A percentile compares a stretch with the other conserved stretches of the same genome.
Evolutionary conservation across 345 rosid species (phyloP).

Genomic region (Camelina sativa): DNA sequence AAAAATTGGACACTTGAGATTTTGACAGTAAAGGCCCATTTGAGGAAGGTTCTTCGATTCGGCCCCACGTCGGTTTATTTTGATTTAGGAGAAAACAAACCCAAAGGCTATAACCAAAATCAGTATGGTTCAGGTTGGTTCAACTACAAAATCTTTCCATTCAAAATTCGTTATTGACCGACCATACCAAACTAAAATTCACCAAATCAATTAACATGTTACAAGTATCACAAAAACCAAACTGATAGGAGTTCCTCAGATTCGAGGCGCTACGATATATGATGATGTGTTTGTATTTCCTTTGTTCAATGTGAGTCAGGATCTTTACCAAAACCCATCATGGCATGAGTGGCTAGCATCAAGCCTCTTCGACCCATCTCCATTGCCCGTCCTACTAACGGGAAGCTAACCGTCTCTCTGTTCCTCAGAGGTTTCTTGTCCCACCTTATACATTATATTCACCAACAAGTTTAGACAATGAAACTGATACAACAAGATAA

Average conservation of each 20-base stretch:
- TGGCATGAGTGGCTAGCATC: conserved; percentile 85
- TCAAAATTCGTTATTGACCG: neutral
- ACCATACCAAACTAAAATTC: conserved; percentile 1
- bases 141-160: neutral
- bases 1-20: neutral
- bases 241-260: conserved; percentile 20
- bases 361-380: conserved; percentile 76
- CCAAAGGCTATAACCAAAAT: conserved; percentile 12
- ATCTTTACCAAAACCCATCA: conserved; percentile 94
- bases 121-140: conserved; percentile 15
- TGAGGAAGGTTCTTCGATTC: conserved; percentile 31
- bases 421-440: conserved; percentile 80
- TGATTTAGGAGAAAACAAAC: neutral
- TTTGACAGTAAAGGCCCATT: conserved; percentile 38
- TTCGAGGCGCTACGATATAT: neutral
- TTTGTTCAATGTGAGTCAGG: conserved; percentile 40
- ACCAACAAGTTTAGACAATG: neutral
- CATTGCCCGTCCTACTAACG: conserved; percentile 61
- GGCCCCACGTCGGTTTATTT: conserved; percentile 19
- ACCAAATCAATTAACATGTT: neutral
- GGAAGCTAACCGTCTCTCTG: conserved; percentile 61
- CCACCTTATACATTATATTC: conserved; percentile 59
- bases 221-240: conserved; percentile 29
- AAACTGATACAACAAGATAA: neutral
- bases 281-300: neutral